These are phyloP conservation scores for Colletotrichum gigasporum DNA, from an alignment of 2,329 filamentous ascomycete genomes.

Conservation along the genomic window DNA sequence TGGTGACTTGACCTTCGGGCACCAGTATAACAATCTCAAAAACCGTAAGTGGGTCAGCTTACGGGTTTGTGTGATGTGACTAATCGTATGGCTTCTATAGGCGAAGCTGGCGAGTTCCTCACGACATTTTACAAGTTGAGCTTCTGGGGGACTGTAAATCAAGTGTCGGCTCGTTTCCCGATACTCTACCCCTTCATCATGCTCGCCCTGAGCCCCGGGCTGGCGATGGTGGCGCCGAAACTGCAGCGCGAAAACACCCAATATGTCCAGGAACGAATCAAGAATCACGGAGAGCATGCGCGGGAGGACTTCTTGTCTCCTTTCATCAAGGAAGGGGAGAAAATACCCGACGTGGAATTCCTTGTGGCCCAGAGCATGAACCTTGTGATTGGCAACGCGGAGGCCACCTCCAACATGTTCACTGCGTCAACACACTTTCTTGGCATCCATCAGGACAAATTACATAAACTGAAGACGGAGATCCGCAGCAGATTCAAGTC, in stretches of 20 bases:
- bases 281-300: not conserved
- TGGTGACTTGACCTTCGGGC: constrained; percentile 34
- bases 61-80: too few species aligned
- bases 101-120: not conserved
- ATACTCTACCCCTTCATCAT: constrained; percentile 1
- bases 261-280: not conserved
- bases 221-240: not conserved
- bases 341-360: not conserved
- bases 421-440: constrained; percentile 5
- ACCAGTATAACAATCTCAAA: constrained; percentile 31
- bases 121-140: constrained; percentile 15
- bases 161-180: not conserved
- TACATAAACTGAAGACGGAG: constrained; percentile 17
- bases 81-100: too few species aligned
- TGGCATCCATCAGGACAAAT: not conserved
- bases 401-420: constrained; percentile 23
- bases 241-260: not conserved
- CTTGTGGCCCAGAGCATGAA: constrained; percentile 5
- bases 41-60: constrained; percentile 35
- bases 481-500: constrained; percentile 33
- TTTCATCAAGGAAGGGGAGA: not conserved
- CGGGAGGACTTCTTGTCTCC: not conserved
- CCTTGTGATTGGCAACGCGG: not conserved
- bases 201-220: not conserved
- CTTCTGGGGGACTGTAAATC: constrained; percentile 17